Percentiles rank a stretch among this genome's conserved stretches.
phyloP scores from a whole-genome alignment of 345 rosid species.

The Syzygium jambos region DNA sequence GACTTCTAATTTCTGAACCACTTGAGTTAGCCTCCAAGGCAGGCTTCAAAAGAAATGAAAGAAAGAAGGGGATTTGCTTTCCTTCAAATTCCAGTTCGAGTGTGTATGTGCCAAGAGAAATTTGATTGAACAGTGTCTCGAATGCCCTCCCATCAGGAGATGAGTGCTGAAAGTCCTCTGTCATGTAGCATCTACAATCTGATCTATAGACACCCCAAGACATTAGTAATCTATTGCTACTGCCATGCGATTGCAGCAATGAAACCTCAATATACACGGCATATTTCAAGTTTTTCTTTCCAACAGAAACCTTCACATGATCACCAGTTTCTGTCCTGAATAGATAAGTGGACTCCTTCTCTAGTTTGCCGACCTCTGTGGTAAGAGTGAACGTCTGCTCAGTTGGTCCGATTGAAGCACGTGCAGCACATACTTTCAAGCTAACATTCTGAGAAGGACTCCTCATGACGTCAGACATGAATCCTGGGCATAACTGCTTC shows the following conservation, averaged over 20 bases:
- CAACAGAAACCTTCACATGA: conserved; percentile 51
- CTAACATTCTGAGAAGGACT: conserved; percentile 1
- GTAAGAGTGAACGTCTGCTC: conserved; percentile 22
- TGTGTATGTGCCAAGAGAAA: conserved; percentile 26
- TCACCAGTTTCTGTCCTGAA: conserved; percentile 74
- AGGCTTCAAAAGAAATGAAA: conserved; percentile 64
- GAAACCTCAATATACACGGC: conserved; percentile 53
- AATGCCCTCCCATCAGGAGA: conserved; percentile 23
- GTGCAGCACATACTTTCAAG: conserved; percentile 36
- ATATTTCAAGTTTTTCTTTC: conserved; percentile 42
- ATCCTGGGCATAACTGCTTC: conserved; percentile 13
- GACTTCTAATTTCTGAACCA: conserved; percentile 48
- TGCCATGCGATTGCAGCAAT: conserved; percentile 25
- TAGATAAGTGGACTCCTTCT: conserved; percentile 38
- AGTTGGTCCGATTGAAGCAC: conserved; percentile 31
- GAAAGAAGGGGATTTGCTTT: conserved; percentile 55
- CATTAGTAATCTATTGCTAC: conserved; percentile 30
- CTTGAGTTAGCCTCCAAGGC: conserved; percentile 9
- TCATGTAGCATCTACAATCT: conserved; percentile 47
- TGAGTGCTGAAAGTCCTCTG: conserved; percentile 29
- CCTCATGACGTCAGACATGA: conserved; percentile 4
- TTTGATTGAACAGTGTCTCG: conserved; percentile 39
- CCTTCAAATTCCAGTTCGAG: conserved; percentile 66
- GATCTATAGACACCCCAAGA: conserved; percentile 67
- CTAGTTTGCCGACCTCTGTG: conserved; percentile 22